Conservation (phyloP, 2,329 filamentous ascomycete species). For the Fonsecaea pedrosoi region DNA sequence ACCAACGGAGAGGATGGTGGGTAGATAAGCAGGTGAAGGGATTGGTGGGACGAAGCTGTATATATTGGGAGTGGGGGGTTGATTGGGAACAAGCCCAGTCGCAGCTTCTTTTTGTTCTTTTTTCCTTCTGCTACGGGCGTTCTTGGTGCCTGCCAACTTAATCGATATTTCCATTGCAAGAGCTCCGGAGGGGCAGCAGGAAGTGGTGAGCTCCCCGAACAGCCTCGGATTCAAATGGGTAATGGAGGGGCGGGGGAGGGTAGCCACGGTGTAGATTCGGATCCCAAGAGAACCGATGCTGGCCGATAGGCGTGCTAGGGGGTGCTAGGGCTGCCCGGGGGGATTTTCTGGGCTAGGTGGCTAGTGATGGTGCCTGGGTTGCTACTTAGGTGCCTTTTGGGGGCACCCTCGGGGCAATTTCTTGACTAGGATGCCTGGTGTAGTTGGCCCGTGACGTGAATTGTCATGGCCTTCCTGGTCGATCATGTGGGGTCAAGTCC, state of each 20-base stretch:
- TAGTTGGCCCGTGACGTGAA: too few relatives aligned
- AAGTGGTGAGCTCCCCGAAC: not conserved
- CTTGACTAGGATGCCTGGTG: too few relatives aligned
- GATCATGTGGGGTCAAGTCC: too few relatives aligned
- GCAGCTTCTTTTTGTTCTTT: not conserved
- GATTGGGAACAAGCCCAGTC: not conserved
- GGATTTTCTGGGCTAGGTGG: not conserved
- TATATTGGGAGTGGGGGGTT: not conserved
- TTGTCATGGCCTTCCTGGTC: too few relatives aligned
- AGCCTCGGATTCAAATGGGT: constrained; percentile 2
- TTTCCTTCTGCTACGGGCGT: not conserved
- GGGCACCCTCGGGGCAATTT: too few relatives aligned
- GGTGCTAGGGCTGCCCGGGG: not conserved
- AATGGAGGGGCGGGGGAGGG: constrained; percentile 6
- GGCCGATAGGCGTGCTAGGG: not conserved
- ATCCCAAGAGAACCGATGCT: constrained; percentile 2
- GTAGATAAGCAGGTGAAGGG: constrained; percentile 14
- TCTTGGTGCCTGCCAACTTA: not conserved
- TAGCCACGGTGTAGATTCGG: constrained; percentile 3
- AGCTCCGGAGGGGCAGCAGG: constrained; percentile 15
- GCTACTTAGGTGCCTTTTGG: not conserved
- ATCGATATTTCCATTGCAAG: not conserved
- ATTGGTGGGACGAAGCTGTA: constrained; percentile 15
- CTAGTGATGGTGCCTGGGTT: not conserved
- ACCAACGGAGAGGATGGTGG: constrained; percentile 2